Base-by-base conservation (phyloP, 1,139 yeast species). In the Yamadazyma mexicana region DNA sequence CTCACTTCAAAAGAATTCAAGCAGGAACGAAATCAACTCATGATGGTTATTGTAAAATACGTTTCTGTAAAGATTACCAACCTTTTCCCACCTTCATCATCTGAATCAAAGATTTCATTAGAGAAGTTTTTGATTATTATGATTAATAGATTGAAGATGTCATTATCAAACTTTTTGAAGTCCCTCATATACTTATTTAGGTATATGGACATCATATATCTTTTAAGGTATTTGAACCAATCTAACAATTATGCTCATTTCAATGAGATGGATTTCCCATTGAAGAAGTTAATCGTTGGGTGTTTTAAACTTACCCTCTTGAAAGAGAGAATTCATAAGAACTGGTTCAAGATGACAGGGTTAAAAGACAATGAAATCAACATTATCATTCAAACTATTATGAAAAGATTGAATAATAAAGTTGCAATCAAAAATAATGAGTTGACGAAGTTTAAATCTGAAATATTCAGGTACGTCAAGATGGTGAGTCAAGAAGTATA, bases 141-240 rank as follows among this genome's bases (percentile, higher is more conserved):
- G 42, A 61, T 70, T 11, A 61, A 69, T 43, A 57, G 77, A 40
- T 62, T 72, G 38, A 62, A 59, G 42, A 54, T 72, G 36, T 52
- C 72, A 1, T 49, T 72, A 26, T 58, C 66, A 3, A 54, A 59
- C 43, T 73, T 73, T 47, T 60, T 72, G 60, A 70, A 67, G 46
- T 70, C 75, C 4, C 59, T 66, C 27, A 68, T 73, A 31, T 72
- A 72, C 48, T 56, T 73, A 34, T 71, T 72, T 55, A 62, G 78
- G 40, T 73, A 73, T 49, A 73, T 73, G 76, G 77, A 73, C 49
- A 69, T 72, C 29, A 67, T 73, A 37, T 73, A 72, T 50, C 61
- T 73, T 42, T 62, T 73, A 47, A 55, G 78, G 37, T 73, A 73
- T 48, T 64, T 73, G 45, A 73, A 73, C 48, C 78, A 73, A 49